Evolutionary conservation across 305 asterid genomes (phyloP).

Genomic region (Fraxinus xanthoxyloides): DNA sequence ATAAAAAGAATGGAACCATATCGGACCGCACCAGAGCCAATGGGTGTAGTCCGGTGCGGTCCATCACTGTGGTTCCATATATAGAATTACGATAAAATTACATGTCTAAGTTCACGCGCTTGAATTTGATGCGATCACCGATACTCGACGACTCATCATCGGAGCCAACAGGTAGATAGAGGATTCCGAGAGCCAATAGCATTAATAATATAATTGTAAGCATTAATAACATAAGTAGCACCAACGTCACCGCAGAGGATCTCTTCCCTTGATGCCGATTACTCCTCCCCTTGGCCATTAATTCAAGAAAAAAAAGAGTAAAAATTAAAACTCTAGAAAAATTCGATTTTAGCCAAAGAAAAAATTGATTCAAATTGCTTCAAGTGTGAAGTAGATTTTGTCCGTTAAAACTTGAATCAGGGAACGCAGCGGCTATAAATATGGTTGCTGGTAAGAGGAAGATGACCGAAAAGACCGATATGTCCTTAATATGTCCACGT

Average conservation of each 20-base stretch:
- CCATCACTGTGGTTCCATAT: not conserved
- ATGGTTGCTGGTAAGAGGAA: not conserved
- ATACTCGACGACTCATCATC: slow-evolving; percentile 33
- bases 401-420: not conserved
- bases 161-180: slow-evolving; percentile 62
- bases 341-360: not conserved
- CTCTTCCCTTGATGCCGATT: slow-evolving; percentile 63
- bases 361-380: not conserved
- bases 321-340: not conserved
- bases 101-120: slow-evolving; percentile 54
- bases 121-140: slow-evolving; percentile 57
- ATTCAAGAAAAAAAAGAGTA: not conserved
- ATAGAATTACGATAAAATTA: slow-evolving; percentile 16
- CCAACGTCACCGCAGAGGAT: slow-evolving; percentile 58
- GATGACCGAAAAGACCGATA: not conserved
- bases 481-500: not conserved
- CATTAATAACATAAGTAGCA: slow-evolving; percentile 68
- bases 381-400: not conserved
- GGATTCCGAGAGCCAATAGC: slow-evolving; percentile 79
- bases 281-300: slow-evolving; percentile 59
- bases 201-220: slow-evolving; percentile 65
- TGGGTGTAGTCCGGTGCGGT: not conserved
- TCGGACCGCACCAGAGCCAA: not conserved
- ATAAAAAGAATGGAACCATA: not conserved
- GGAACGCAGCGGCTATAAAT: not conserved